Conservation (phyloP, 2,329 filamentous ascomycete genomes). For the Fusarium compactum region DNA sequence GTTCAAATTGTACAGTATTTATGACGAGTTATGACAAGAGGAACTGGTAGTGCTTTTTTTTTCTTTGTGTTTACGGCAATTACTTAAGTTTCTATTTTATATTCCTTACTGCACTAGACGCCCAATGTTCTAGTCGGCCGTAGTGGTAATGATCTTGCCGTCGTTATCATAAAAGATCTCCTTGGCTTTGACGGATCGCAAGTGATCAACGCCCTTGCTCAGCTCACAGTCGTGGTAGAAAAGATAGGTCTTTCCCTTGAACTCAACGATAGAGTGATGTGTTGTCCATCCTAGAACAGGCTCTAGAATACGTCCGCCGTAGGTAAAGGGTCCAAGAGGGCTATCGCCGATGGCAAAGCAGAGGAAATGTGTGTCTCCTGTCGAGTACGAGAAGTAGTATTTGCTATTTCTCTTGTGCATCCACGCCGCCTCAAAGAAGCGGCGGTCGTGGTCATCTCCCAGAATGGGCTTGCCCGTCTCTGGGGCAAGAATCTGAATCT, state of each 20-base stretch:
- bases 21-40: background rate
- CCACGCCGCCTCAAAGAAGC: constrained; percentile 87
- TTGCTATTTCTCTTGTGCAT: constrained; percentile 76
- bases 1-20: constrained; percentile 10
- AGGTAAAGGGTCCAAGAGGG: constrained; percentile 79
- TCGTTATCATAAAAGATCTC: constrained; percentile 79
- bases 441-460: constrained; percentile 76
- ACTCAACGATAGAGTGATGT: constrained; percentile 83
- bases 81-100: background rate
- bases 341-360: constrained; percentile 74
- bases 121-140: constrained; percentile 38
- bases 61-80: background rate
- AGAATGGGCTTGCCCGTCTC: constrained; percentile 69
- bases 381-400: constrained; percentile 84
- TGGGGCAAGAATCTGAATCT: constrained; percentile 73
- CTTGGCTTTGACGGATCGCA: constrained; percentile 79
- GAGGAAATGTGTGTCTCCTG: constrained; percentile 81
- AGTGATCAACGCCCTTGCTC: constrained; percentile 75
- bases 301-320: constrained; percentile 77
- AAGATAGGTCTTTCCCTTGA: constrained; percentile 76
- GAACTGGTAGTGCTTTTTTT: background rate
- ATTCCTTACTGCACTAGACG: background rate
- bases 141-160: constrained; percentile 67
- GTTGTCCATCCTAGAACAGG: constrained; percentile 86
- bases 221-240: constrained; percentile 82